phyloP scores from a whole-genome alignment of 805 yeast genomes.

The Schwanniomyces pseudopolymorphus region DNA sequence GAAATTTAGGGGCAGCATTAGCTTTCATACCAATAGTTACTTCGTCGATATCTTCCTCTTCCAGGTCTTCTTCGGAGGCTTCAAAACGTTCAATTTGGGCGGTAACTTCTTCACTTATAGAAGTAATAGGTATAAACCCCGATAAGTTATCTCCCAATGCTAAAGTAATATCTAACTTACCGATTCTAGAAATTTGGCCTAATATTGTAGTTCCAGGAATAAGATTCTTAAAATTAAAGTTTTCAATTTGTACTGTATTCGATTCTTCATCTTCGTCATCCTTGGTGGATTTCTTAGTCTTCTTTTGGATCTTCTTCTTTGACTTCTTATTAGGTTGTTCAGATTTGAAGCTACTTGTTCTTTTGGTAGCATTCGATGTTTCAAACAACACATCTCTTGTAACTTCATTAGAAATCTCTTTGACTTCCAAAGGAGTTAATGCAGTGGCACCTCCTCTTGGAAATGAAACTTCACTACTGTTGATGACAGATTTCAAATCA shows the following conservation, averaged over 20 bases:
- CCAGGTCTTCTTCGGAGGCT: slow-evolving; percentile 32
- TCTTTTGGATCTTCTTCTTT: slow-evolving; percentile 21
- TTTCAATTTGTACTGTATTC: slow-evolving; percentile 54
- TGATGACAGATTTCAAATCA: slow-evolving; percentile 26
- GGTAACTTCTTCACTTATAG: slow-evolving; percentile 65
- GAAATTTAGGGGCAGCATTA: slow-evolving; percentile 43
- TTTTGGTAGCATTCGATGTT: slow-evolving; percentile 37
- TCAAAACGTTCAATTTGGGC: slow-evolving; percentile 54
- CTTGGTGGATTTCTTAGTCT: slow-evolving; percentile 11
- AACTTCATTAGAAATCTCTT: slow-evolving; percentile 91
- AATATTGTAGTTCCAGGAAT: slow-evolving; percentile 71
- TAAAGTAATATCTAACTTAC: slow-evolving; percentile 61
- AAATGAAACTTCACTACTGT: slow-evolving; percentile 59
- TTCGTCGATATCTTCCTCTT: slow-evolving; percentile 33
- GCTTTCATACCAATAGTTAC: slow-evolving; percentile 18
- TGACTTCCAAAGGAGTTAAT: slow-evolving; percentile 85
- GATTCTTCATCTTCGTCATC: slow-evolving; percentile 28
- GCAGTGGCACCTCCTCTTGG: slow-evolving; percentile 96
- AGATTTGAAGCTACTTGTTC: slow-evolving; percentile 24
- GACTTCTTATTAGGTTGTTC: slow-evolving; percentile 25
- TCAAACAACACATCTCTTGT: slow-evolving; percentile 82
- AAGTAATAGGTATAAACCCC: slow-evolving; percentile 77
- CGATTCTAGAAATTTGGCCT: slow-evolving; percentile 70
- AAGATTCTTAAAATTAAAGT: slow-evolving; percentile 59
- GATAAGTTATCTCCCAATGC: slow-evolving; percentile 77